A percentile compares a stretch with the other conserved stretches of the same genome.
Conservation (phyloP, 2,329 filamentous ascomycete species). For the Monosporascus sp. region DNA sequence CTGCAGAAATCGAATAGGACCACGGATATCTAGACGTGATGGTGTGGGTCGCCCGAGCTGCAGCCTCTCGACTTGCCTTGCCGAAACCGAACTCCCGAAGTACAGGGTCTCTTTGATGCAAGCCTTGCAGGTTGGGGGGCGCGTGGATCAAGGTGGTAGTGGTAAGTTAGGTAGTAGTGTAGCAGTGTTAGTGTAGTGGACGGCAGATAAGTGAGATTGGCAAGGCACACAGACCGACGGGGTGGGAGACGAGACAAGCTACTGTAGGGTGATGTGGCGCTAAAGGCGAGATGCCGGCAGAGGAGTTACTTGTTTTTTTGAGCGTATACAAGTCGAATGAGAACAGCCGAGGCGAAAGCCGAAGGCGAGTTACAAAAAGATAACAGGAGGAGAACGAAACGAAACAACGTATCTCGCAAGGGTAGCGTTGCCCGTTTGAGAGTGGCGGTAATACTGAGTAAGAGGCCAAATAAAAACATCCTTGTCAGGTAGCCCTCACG, state of each 20-base stretch:
- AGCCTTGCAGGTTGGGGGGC: slow-evolving; percentile 19
- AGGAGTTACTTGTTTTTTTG: background rate
- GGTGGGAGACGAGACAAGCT: background rate
- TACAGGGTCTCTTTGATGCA: slow-evolving; percentile 15
- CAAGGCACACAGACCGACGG: background rate
- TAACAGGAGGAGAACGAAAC: background rate
- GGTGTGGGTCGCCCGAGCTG: slow-evolving; percentile 28
- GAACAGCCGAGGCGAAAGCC: background rate
- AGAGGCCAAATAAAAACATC: no score
- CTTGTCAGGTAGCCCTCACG: no score
- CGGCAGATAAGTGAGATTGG: background rate
- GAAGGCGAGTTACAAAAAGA: background rate
- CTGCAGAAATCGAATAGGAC: slow-evolving; percentile 21
- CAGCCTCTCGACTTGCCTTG: slow-evolving; percentile 19
- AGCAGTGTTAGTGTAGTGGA: background rate
- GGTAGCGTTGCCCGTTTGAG: background rate
- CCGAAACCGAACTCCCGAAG: slow-evolving; percentile 20
- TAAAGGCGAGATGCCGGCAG: background rate
- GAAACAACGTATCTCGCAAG: no score
- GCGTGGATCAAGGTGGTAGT: background rate
- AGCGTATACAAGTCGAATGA: no score
- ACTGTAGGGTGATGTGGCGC: background rate
- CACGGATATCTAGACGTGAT: slow-evolving; percentile 27
- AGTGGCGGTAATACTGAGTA: background rate
- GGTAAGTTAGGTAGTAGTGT: background rate